These are phyloP conservation scores for Avicennia marina DNA, from an alignment of 257 asterid genomes.

Conservation along the genomic window DNA sequence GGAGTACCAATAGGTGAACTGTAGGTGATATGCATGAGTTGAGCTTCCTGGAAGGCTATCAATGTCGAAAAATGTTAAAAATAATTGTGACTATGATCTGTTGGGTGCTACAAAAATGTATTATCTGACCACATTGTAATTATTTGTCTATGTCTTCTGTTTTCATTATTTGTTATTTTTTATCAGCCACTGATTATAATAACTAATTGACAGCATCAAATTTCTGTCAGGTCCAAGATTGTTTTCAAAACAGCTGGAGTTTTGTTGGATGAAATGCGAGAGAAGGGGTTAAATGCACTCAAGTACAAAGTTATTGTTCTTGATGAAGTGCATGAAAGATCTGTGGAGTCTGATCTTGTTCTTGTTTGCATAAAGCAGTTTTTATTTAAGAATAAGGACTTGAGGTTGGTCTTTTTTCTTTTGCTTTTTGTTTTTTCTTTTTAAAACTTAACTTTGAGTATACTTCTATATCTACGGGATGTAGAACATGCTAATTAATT, in stretches of 20 bases:
- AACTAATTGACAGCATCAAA: constrained; percentile 14
- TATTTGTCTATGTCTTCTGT: neutral
- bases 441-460: neutral
- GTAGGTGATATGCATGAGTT: neutral
- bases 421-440: neutral
- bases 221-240: constrained; percentile 65
- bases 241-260: constrained; percentile 98
- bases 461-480: neutral
- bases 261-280: constrained; percentile 95
- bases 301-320: constrained; percentile 89
- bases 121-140: neutral
- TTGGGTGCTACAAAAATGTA: neutral
- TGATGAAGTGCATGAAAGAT: constrained; percentile 99
- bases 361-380: constrained; percentile 93
- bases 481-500: neutral
- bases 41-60: neutral
- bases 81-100: neutral
- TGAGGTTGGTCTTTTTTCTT: constrained; percentile 47
- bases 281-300: constrained; percentile 81
- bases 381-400: constrained; percentile 54
- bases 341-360: constrained; percentile 96
- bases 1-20: neutral
- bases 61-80: too few relatives aligned
- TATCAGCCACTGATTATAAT: constrained; percentile 13
- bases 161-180: neutral